These are phyloP conservation scores for Thielaviopsis musarum DNA, from an alignment of 2,329 filamentous ascomycete genomes.

Conservation along the genomic window DNA sequence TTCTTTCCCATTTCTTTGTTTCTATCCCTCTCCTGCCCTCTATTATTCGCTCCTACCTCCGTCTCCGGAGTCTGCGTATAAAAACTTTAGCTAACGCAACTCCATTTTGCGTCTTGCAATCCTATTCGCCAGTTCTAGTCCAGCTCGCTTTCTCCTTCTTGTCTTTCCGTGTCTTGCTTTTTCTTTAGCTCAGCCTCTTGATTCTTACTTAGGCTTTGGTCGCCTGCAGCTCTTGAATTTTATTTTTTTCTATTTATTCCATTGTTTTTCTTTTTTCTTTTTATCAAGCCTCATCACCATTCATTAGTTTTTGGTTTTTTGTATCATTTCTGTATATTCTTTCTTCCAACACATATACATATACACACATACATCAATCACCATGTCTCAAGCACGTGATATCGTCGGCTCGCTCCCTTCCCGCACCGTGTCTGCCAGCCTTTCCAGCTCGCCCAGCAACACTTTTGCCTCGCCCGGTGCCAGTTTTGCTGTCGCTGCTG, in stretches of 20 bases:
- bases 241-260: not conserved
- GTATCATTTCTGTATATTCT: not conserved
- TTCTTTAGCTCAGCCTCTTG: not conserved
- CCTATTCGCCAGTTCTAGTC: constrained; percentile 7
- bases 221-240: not conserved
- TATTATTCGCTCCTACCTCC: not conserved
- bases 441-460: constrained; percentile 59
- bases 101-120: constrained; percentile 4
- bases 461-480: constrained; percentile 59
- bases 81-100: not conserved
- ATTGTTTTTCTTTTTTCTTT: not conserved
- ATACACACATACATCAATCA: not conserved
- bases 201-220: not conserved
- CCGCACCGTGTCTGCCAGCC: constrained; percentile 34
- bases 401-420: constrained; percentile 26
- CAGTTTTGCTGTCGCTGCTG: constrained; percentile 17
- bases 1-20: not conserved
- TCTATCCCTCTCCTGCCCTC: not conserved
- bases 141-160: not conserved
- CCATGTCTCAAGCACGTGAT: constrained; percentile 25
- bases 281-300: not conserved
- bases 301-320: not conserved
- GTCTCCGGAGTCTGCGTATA: constrained; percentile 8
- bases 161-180: not conserved
- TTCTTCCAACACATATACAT: not conserved